Percentiles rank a stretch among this genome's conserved stretches.
Conservation (phyloP, 164 flowering plant genomes). For the Nymphaea colorata region DNA sequence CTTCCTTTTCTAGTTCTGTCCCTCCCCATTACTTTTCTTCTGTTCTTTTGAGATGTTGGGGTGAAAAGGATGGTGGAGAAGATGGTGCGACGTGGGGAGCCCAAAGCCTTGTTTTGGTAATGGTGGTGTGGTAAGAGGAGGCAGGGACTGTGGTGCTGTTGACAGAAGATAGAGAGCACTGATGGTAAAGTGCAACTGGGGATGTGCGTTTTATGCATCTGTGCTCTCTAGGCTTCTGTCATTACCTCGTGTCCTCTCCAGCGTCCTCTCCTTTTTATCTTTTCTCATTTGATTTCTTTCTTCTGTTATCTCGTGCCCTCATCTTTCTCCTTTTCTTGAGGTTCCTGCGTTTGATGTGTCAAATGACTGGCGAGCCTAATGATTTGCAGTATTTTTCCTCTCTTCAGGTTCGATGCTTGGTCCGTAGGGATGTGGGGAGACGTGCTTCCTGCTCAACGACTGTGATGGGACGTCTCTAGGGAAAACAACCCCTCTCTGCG, state of each 20-base stretch:
- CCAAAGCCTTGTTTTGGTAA: too few relatives aligned
- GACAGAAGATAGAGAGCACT: constrained; percentile 30
- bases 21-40: not conserved
- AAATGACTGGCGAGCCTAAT: not conserved
- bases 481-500: not conserved
- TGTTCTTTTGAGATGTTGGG: not conserved
- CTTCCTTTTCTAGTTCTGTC: not conserved
- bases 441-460: not conserved
- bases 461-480: not conserved
- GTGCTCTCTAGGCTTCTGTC: constrained; percentile 78
- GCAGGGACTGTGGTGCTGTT: constrained; percentile 17
- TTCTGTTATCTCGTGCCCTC: not conserved
- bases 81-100: not conserved
- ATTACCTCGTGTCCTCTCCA: constrained; percentile 25
- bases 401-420: not conserved
- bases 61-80: not conserved
- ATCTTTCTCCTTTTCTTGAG: not conserved
- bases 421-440: not conserved
- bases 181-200: constrained; percentile 9
- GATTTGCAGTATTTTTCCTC: not conserved
- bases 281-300: not conserved
- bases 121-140: not conserved
- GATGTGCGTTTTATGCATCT: constrained; percentile 35
- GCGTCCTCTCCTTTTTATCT: not conserved
- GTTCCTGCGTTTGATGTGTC: not conserved